Conservation (phyloP, 2,329 filamentous ascomycete species). For the Aureobasidium leucospermi region DNA sequence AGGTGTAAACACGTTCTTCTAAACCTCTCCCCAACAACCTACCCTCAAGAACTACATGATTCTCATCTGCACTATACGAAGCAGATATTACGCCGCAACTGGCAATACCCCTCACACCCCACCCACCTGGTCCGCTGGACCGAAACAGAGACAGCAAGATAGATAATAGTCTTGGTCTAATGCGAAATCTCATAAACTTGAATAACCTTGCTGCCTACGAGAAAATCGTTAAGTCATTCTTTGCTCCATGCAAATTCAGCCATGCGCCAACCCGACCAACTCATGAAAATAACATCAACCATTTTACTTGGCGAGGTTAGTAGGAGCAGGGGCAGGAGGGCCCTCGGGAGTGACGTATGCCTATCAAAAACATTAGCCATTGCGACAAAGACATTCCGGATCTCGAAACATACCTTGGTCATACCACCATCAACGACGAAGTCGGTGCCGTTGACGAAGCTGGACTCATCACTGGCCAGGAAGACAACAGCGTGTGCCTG, state of each 20-base stretch:
- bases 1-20: slow-evolving; percentile 13
- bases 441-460: slow-evolving; percentile 84
- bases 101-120: neutral
- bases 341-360: slow-evolving; percentile 67
- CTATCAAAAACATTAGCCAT: slow-evolving; percentile 22
- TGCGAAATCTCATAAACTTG: neutral
- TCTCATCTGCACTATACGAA: neutral
- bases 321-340: slow-evolving; percentile 45
- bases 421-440: slow-evolving; percentile 95
- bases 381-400: neutral
- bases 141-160: slow-evolving; percentile 6
- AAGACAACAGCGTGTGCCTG: slow-evolving; percentile 86
- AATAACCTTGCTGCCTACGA: neutral
- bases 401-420: slow-evolving; percentile 54
- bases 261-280: neutral
- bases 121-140: neutral
- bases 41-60: neutral
- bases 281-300: neutral
- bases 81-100: neutral
- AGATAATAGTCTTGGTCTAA: slow-evolving; percentile 12
- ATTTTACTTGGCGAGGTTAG: slow-evolving; percentile 26
- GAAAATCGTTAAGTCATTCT: neutral
- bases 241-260: neutral
- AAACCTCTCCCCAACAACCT: neutral
- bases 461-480: slow-evolving; percentile 77